Conservation (phyloP, 208 protist species). For the Wallacemonas sp. region DNA sequence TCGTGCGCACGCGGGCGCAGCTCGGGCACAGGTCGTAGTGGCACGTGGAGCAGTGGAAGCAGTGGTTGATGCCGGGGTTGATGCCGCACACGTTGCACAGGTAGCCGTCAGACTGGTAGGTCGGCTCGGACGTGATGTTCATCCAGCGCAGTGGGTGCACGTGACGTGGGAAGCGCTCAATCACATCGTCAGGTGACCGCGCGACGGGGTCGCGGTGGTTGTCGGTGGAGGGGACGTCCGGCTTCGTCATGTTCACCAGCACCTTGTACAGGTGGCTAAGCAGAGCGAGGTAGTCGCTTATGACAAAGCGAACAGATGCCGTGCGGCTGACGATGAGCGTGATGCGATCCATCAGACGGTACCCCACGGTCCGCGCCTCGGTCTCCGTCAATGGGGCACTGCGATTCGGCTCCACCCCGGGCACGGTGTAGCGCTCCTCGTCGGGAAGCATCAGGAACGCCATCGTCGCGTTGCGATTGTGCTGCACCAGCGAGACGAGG, state of each 20-base stretch:
- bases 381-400: not conserved
- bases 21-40: conserved; percentile 68
- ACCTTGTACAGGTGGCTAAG: conserved; percentile 10
- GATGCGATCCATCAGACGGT: conserved; percentile 8
- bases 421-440: conserved; percentile 7
- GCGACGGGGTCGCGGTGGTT: conserved; percentile 28
- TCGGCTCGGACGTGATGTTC: conserved; percentile 31
- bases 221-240: conserved; percentile 23
- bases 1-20: conserved; percentile 57
- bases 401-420: not conserved
- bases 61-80: conserved; percentile 40
- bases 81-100: conserved; percentile 67
- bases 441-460: conserved; percentile 53
- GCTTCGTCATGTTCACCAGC: conserved; percentile 18
- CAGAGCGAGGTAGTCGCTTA: conserved; percentile 5
- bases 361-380: not conserved
- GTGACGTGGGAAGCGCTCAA: conserved; percentile 69
- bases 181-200: conserved; percentile 22
- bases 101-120: conserved; percentile 52
- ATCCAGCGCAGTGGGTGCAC: conserved; percentile 66
- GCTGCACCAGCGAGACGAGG: conserved; percentile 25
- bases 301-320: not conserved
- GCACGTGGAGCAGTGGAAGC: conserved; percentile 71
- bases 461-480: conserved; percentile 25
- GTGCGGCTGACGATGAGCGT: conserved; percentile 7